Conservation (phyloP, 2,329 filamentous ascomycete genomes). For the Fusarium euwallaceae region DNA sequence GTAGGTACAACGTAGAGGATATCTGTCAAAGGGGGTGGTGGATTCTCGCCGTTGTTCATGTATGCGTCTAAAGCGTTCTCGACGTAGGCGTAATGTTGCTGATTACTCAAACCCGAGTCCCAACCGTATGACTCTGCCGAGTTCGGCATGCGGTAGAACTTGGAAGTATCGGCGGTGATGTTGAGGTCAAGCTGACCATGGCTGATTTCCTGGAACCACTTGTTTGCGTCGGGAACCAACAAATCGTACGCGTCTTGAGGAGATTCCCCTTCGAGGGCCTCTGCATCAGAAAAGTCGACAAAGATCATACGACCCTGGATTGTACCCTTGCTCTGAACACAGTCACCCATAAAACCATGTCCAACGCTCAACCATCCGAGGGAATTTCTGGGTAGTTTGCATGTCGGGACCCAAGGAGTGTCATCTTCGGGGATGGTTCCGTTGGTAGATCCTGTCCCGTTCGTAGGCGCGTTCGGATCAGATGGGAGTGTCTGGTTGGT, state of each 20-base stretch:
- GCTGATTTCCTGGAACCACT: constrained; percentile 46
- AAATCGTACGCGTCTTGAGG: constrained; percentile 40
- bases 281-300: constrained; percentile 51
- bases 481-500: constrained; percentile 2
- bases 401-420: constrained; percentile 5
- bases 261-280: constrained; percentile 36
- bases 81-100: constrained; percentile 23
- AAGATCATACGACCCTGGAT: constrained; percentile 53
- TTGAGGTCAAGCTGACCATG: constrained; percentile 40
- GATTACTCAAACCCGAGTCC: constrained; percentile 14
- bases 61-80: constrained; percentile 33
- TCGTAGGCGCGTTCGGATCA: not conserved
- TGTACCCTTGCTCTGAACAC: constrained; percentile 49
- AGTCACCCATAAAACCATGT: constrained; percentile 35
- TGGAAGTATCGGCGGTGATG: constrained; percentile 37
- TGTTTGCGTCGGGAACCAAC: constrained; percentile 18
- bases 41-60: not conserved
- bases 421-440: constrained; percentile 8
- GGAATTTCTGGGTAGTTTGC: constrained; percentile 1
- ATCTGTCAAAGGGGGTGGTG: constrained; percentile 17
- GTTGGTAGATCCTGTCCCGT: constrained; percentile 7
- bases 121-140: constrained; percentile 43
- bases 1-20: constrained; percentile 34
- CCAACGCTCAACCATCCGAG: constrained; percentile 3
- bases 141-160: constrained; percentile 47